Base-by-base conservation (phyloP, 371 early-diverging fungal species). In the Apophysomyces variabilis region DNA sequence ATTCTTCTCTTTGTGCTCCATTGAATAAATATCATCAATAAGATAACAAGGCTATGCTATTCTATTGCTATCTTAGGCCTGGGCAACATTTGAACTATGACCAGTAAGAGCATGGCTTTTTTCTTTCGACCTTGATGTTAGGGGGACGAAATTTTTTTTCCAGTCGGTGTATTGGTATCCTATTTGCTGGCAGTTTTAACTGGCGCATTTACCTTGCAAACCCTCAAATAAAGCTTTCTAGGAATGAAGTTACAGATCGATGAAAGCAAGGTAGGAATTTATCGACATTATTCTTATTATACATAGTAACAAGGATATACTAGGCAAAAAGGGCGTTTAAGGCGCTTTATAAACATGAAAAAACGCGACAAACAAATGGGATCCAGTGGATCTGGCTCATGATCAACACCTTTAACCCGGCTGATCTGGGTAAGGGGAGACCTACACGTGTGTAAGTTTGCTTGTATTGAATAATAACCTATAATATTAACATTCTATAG, bases 321-420 rank as follows among this genome's bases (percentile, higher is more conserved):
- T 57, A 83, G 81, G 76, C 69, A 8, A 67, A 57, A 58, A 78
- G 74, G 41, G 69, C 81, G 5, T 70, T 81, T 16, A 65, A 68
- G 57, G 71, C 78, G 14, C 66, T 81, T 4, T 81, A 63, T 54
- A 71, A 74, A 54, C 75, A 81, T 54, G 72, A 73, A 61, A 39
- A 64, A 14, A 62, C 70, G 57, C 70, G 62, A 39, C 61, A 66
- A 5, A 58, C 36, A 16, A 46, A 61, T 21, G 57, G 65, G 32
- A 69, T 72, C 14, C 68, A 74, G 58, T 38, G 56, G 21, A 65
- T 81, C 12, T 81, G 81, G 81, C 60, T 81, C n/a, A 77, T 73
- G 75, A 68, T 81, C 14, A 67, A 66, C 2, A 76, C 78, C 0
- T 67, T 62, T 12, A 64, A 70, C 3, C 64, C 66, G 11, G 71